Evolutionary conservation across 495 filamentous ascomycete species (phyloP), one percentile per base, ranked within the genome.

Genomic region (Lasiosphaeria hispida): DNA sequence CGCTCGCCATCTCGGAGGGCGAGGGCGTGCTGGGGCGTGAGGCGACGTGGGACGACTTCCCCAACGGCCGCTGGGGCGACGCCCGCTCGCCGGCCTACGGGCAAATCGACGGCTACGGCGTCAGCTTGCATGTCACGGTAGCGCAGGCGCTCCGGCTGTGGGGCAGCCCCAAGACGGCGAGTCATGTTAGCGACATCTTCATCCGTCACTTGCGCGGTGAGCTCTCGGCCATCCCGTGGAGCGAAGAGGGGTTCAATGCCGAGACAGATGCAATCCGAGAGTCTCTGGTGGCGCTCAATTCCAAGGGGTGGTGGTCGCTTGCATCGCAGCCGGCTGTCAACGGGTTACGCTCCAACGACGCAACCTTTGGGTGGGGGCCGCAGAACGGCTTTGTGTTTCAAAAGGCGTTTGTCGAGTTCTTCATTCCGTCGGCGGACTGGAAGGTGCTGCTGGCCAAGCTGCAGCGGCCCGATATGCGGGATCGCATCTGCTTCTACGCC

Each of bases 21-120:
- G 85, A 93, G 61, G 92, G 92, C 39, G 78, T 88, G n/a, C 80
- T 96, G 10, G 94, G 93, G 35, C 80, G 95, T 58, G 95, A 97
- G 75, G 95, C 95, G 18, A 97, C 94, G 6, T 98, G 94, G 94
- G 94, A 98, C 69, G 94, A 98, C 74, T 98, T 87, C 75, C 94
- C 95, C 52, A 98, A 98, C 78, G 95, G 94, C 23, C 85, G 94
- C 44, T 98, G 93, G 86, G 94, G 94, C 68, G 93, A 97, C 68
- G 90, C 93, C 3, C 81, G 87, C 23, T 92, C 88, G 13, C 87
- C 89, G 2, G 94, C 94, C 0, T 98, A 95, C 71, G 93, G 94
- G 58, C 91, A 96, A 70, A 96, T 96, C 54, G 92, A 96, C 69
- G 92, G 92, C 9, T 96, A 96, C 64, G 92, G 92, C n/a, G 89